Evolutionary conservation across 2,329 filamentous ascomycete genomes (phyloP), one percentile per base, ranked within the genome.

Genomic region (Trichoderma sp.): DNA sequence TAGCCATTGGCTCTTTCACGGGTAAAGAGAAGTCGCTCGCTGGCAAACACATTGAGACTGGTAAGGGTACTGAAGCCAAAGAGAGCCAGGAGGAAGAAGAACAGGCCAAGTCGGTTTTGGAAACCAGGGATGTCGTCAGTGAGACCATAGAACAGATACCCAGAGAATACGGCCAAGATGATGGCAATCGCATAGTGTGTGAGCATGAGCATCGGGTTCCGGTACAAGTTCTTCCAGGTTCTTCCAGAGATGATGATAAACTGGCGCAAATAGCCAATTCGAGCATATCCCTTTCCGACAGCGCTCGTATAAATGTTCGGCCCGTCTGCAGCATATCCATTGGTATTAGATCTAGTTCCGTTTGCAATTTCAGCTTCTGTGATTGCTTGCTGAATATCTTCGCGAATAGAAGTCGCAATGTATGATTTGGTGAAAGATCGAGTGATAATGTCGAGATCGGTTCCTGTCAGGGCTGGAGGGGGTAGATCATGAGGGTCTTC

Each of bases 101-200:
- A 99, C 15, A 99, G 89, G 74, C 96, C 96, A 6, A 99, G 90
- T 24, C 96, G 90, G 81, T 99, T 99, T 81, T 99, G 96, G 87
- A 99, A 99, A 39, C 97, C 96, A 73, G 94, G 92, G 76, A 99
- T 97, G 78, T 99, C 95, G 78, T 97, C 94, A 0, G 95, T 97
- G 62, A 99, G 86, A 3, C 95, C 96, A 77, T 98, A 99, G 84
- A 98, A 99, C 14, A 99, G 87, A 82, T 93, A 98, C 4, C 96
- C 96, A 2, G 95, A 95, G 72, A 99, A 92, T 6, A 98, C 95
- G 2, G 95, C 96, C 6, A 99, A 88, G 0, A 98, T 84, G 73
- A 99, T 98, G 8, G 96, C 94, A 76, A 98, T 98, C 47, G 96
- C 96, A 79, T 98, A 99, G 82, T 99, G 96, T 0, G 95, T 98